Percentiles rank a stretch among this genome's conserved stretches.
These are phyloP conservation scores for Phytophthora tubulina DNA, from an alignment of 352 stramenopile species.

Conservation along the genomic window DNA sequence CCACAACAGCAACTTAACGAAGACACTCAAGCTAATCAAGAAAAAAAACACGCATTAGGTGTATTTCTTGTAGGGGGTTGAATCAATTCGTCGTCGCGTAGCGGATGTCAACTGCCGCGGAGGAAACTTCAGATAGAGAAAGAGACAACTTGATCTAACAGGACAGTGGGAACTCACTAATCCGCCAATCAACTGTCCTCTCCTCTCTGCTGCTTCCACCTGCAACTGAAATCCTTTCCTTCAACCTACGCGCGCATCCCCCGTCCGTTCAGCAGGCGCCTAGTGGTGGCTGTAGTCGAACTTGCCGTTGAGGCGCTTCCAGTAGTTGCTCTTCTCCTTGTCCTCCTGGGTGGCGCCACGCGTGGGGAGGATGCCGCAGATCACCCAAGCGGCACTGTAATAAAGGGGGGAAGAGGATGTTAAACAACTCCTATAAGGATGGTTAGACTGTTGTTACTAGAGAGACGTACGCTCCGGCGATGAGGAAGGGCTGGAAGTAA, in stretches of 20 bases:
- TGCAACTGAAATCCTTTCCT: neutral
- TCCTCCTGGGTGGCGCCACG: conserved; percentile 82
- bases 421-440: conserved; percentile 1
- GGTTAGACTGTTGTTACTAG: neutral
- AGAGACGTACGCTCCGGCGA: conserved; percentile 72
- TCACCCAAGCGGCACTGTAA: conserved; percentile 73
- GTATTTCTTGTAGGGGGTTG: conserved; percentile 37
- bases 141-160: neutral
- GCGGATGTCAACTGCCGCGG: neutral
- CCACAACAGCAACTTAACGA: neutral
- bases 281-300: conserved; percentile 85
- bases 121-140: neutral
- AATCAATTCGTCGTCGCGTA: conserved; percentile 31
- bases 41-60: conserved; percentile 33
- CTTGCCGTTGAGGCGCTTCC: conserved; percentile 87
- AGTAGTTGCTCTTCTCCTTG: conserved; percentile 89
- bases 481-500: conserved; percentile 88
- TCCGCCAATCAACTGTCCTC: neutral
- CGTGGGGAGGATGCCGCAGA: conserved; percentile 87
- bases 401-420: neutral
- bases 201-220: neutral
- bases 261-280: conserved; percentile 19
- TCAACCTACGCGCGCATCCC: conserved; percentile 12
- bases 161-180: conserved; percentile 14
- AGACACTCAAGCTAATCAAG: conserved; percentile 21